These are phyloP conservation scores for Phialophora expanda DNA, from an alignment of 2,329 filamentous ascomycete genomes.

Conservation along the genomic window DNA sequence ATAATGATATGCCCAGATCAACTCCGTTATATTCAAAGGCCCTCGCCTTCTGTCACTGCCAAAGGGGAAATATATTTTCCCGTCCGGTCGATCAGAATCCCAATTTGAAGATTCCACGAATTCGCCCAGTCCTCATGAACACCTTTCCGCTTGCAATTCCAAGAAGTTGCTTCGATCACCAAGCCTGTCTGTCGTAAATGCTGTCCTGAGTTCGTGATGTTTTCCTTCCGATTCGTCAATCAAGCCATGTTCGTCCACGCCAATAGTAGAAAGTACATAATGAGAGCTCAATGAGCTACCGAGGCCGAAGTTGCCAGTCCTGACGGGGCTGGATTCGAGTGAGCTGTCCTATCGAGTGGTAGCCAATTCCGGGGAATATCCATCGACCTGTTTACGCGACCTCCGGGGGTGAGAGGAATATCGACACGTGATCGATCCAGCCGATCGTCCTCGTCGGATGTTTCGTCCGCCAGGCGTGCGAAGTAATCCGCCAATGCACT, in stretches of 20 bases:
- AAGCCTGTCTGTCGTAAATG: constrained; percentile 18
- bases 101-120: constrained; percentile 1
- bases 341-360: constrained; percentile 44
- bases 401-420: constrained; percentile 67
- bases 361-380: constrained; percentile 65
- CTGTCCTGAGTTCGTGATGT: constrained; percentile 16
- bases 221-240: constrained; percentile 22
- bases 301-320: constrained; percentile 28
- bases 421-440: constrained; percentile 54
- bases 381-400: constrained; percentile 67
- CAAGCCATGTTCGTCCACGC: constrained; percentile 20
- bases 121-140: constrained; percentile 2
- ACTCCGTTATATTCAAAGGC: not conserved
- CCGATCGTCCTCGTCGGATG: constrained; percentile 61
- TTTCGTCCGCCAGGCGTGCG: constrained; percentile 74
- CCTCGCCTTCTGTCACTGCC: not conserved
- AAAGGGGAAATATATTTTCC: constrained; percentile 8
- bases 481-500: constrained; percentile 84
- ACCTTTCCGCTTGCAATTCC: constrained; percentile 17
- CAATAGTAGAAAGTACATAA: not conserved
- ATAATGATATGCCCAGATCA: not conserved
- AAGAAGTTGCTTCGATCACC: constrained; percentile 13
- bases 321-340: constrained; percentile 20
- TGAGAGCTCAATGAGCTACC: constrained; percentile 24
- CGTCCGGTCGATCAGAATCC: not conserved